Evolutionary conservation across 495 filamentous ascomycete species (phyloP).

Genomic region (Aspergillus nidulans): DNA sequence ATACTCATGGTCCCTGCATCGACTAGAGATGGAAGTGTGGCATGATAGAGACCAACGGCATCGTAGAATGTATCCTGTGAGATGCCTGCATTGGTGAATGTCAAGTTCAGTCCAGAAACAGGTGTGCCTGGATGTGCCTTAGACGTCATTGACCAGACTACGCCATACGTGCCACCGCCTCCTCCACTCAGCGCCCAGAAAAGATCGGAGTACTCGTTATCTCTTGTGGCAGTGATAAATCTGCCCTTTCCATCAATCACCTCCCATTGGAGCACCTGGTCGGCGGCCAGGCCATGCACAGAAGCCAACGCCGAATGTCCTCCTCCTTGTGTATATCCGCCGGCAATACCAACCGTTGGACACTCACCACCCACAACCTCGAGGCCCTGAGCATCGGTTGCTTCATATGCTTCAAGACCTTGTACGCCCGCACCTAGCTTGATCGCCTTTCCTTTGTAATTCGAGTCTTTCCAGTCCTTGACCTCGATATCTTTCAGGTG

Average conservation of each 20-base stretch:
- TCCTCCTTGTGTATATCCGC: conserved; percentile 58
- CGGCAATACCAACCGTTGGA: conserved; percentile 34
- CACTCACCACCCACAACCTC: conserved; percentile 31
- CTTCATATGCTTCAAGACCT: conserved; percentile 42
- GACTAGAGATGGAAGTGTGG: conserved; percentile 37
- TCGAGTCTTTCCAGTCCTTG: conserved; percentile 25
- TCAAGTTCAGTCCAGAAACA: conserved; percentile 29
- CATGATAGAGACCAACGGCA: conserved; percentile 39
- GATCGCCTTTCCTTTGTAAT: conserved; percentile 47
- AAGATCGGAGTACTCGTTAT: conserved; percentile 52
- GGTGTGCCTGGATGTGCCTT: conserved; percentile 40
- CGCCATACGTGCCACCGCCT: conserved; percentile 62
- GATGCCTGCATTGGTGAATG: conserved; percentile 27
- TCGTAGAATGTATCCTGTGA: conserved; percentile 42
- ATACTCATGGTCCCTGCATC: conserved; percentile 52
- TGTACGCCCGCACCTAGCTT: conserved; percentile 52
- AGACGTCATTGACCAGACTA: conserved; percentile 53
- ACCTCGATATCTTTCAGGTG: conserved; percentile 43
- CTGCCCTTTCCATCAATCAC: conserved; percentile 51
- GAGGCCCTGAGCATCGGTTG: conserved; percentile 26
- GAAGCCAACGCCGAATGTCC: conserved; percentile 53
- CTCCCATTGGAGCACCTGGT: conserved; percentile 60
- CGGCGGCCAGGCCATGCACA: conserved; percentile 55
- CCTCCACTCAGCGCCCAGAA: conserved; percentile 68
- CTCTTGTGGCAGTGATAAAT: conserved; percentile 49